These are phyloP conservation scores for Cantharellus anzutake DNA, from an alignment of 768 basidiomycete species.

Conservation along the genomic window DNA sequence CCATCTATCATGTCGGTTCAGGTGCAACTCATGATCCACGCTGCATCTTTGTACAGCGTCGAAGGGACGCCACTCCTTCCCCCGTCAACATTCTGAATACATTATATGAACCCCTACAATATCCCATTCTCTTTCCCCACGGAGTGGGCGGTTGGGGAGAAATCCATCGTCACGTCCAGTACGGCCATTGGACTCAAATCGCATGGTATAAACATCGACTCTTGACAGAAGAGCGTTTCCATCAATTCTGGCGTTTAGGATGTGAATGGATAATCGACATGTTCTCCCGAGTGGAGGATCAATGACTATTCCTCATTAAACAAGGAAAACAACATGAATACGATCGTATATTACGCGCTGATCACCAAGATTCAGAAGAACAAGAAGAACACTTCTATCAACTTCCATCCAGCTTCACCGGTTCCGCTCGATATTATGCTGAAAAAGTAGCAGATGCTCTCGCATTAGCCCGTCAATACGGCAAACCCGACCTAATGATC, in stretches of 20 bases:
- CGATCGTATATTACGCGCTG: constrained; percentile 8
- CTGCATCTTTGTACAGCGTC: neutral
- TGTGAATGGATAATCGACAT: constrained; percentile 24
- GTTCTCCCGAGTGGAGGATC: constrained; percentile 15
- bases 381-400: no score
- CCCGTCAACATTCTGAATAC: constrained; percentile 15
- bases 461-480: constrained; percentile 23
- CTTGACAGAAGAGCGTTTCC: constrained; percentile 17
- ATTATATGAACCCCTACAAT: constrained; percentile 21
- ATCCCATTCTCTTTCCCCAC: constrained; percentile 22
- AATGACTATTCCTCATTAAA: neutral
- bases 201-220: constrained; percentile 19
- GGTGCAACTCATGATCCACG: neutral
- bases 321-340: neutral
- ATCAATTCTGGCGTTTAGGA: constrained; percentile 18
- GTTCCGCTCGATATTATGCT: constrained; percentile 22
- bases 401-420: constrained; percentile 26
- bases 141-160: constrained; percentile 20
- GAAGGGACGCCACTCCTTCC: neutral
- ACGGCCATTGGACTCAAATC: constrained; percentile 15
- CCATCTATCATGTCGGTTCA: neutral
- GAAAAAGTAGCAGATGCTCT: constrained; percentile 25
- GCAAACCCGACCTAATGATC: constrained; percentile 27
- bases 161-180: no score
- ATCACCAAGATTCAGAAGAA: no score